Evolutionary conservation across 345 rosid species (phyloP).

Genomic region (Ceriops tagal): DNA sequence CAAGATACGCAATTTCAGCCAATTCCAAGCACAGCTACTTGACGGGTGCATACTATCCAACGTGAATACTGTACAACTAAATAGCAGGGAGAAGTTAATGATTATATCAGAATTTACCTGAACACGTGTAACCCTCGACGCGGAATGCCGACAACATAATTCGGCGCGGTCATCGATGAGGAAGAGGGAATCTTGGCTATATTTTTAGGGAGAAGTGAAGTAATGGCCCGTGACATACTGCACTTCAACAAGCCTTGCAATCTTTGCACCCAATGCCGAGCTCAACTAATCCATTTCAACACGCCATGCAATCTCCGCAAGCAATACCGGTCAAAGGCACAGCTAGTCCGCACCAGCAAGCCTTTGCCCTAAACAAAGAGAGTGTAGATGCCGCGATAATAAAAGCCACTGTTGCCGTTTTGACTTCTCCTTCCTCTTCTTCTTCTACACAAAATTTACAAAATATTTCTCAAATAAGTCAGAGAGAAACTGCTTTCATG

Average conservation of each 20-base stretch:
- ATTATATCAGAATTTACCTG: too few relatives aligned
- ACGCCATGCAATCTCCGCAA: slow-evolving; percentile 32
- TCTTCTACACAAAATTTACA: slow-evolving; percentile 30
- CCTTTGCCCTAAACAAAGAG: neutral
- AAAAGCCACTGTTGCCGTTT: slow-evolving; percentile 59
- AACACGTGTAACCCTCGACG: too few relatives aligned
- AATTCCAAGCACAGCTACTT: neutral
- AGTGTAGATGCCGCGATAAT: slow-evolving; percentile 32
- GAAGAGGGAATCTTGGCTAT: too few relatives aligned
- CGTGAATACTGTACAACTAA: too few relatives aligned
- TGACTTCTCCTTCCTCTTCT: slow-evolving; percentile 45
- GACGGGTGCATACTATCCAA: too few relatives aligned
- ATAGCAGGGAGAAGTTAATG: too few relatives aligned
- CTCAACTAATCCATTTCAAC: slow-evolving; percentile 25
- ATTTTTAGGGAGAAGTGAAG: too few relatives aligned
- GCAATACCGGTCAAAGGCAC: neutral
- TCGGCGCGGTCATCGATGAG: too few relatives aligned
- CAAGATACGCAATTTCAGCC: slow-evolving; percentile 3
- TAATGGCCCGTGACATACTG: too few relatives aligned
- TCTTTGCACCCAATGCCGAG: neutral
- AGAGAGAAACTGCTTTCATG: slow-evolving; percentile 42
- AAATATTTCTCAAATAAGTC: slow-evolving; percentile 4
- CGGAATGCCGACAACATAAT: too few relatives aligned
- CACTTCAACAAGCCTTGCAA: slow-evolving; percentile 1
- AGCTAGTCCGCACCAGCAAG: neutral